Evolutionary conservation across 345 rosid genomes (phyloP).

Genomic region (Eucalyptus polybractea): DNA sequence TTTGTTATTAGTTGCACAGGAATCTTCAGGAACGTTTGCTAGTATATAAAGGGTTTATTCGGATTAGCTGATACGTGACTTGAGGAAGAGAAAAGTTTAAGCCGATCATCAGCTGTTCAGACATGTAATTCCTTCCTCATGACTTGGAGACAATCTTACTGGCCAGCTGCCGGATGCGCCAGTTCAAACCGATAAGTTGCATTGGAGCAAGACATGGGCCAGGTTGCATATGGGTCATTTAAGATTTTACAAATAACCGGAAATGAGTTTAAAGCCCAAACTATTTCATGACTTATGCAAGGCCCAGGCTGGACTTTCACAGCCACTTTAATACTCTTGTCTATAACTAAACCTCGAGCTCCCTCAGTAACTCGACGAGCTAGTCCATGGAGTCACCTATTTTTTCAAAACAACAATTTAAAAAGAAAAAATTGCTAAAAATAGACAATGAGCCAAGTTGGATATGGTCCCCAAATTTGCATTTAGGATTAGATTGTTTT

Average conservation of each 20-base stretch:
- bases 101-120: neutral
- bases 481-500: neutral
- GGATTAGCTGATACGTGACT: neutral
- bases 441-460: accelerated
- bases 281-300: neutral
- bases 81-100: neutral
- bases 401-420: neutral
- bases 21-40: neutral
- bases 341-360: neutral
- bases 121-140: neutral
- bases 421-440: neutral
- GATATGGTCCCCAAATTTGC: neutral
- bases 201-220: neutral
- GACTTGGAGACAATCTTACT: neutral
- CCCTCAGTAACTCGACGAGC: neutral
- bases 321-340: neutral
- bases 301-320: neutral
- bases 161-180: neutral
- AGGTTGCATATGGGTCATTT: neutral
- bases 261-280: neutral
- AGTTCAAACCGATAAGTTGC: neutral
- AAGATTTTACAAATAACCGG: neutral
- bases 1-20: neutral
- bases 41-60: neutral
- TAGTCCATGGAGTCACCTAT: neutral